Conservation (phyloP, 192 early-diverging fungal genomes). For the Dimargaris cristalligena region DNA sequence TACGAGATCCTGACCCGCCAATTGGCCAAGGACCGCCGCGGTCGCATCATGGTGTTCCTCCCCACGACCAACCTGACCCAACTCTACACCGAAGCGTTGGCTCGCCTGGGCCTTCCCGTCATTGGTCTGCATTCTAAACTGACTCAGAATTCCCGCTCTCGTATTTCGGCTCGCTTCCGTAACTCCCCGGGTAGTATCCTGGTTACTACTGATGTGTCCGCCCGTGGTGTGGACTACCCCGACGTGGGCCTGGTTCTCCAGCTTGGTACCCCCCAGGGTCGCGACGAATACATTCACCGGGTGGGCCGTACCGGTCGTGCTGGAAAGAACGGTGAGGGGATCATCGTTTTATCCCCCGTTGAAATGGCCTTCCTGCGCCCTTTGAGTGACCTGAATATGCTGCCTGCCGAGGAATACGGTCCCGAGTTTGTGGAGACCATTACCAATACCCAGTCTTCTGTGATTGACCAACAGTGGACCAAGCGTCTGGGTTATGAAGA, state of each 20-base stretch:
- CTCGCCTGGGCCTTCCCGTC: conserved; percentile 27
- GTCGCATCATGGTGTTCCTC: conserved; percentile 82
- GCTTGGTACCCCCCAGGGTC: conserved; percentile 60
- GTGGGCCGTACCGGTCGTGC: conserved; percentile 94
- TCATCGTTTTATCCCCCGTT: conserved; percentile 59
- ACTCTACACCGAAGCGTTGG: conserved; percentile 45
- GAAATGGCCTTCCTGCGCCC: conserved; percentile 58
- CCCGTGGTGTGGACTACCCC: conserved; percentile 95
- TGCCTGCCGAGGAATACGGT: conserved; percentile 24
- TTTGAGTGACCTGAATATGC: conserved; percentile 39
- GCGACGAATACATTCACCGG: conserved; percentile 90
- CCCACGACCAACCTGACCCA: conserved; percentile 48
- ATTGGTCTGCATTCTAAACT: conserved; percentile 66
- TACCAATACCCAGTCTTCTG: conserved; percentile 13
- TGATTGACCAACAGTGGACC: conserved; percentile 18
- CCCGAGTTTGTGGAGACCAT: conserved; percentile 15
- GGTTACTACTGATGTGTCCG: conserved; percentile 90
- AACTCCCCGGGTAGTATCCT: conserved; percentile 39
- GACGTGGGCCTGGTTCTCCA: conserved; percentile 82
- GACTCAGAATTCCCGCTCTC: conserved; percentile 48
- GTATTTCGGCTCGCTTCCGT: conserved; percentile 62
- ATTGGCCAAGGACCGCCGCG: conserved; percentile 27
- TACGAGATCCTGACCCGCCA: conserved; percentile 48
- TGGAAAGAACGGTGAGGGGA: conserved; percentile 72
- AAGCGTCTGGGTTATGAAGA: conserved; percentile 19